A percentile compares a stretch with the other conserved stretches of the same genome.
Conservation (phyloP, 306 rosid genomes). For the Begonia fuchsioides region DNA sequence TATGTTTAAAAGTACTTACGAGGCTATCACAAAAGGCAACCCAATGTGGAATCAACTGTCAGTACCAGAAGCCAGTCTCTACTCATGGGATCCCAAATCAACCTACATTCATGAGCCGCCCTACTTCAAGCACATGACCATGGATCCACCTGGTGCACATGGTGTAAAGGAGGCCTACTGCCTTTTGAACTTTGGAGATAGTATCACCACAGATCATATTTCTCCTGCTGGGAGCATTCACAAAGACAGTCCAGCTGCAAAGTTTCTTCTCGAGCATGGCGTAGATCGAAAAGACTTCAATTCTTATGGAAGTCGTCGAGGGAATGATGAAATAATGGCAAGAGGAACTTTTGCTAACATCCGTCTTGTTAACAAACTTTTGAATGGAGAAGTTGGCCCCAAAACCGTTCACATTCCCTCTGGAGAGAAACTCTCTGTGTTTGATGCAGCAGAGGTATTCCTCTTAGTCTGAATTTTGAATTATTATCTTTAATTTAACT, state of each 20-base stretch:
- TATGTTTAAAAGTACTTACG: slow-evolving; percentile 71
- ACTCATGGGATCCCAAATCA: slow-evolving; percentile 69
- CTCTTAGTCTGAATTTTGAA: not conserved
- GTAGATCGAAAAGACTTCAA: too few relatives aligned
- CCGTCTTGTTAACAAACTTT: slow-evolving; percentile 64
- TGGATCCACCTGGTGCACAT: slow-evolving; percentile 71
- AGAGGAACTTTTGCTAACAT: slow-evolving; percentile 90
- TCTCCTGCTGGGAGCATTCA: too few relatives aligned
- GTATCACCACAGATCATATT: too few relatives aligned
- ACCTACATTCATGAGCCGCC: slow-evolving; percentile 90
- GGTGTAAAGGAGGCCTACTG: slow-evolving; percentile 77
- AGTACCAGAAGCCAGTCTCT: slow-evolving; percentile 72
- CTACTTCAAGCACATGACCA: too few relatives aligned
- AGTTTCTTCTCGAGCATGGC: too few relatives aligned
- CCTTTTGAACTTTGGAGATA: slow-evolving; percentile 80
- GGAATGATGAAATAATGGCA: slow-evolving; percentile 87
- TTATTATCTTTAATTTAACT: too few relatives aligned
- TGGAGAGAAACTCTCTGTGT: too few relatives aligned
- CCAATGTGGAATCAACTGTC: slow-evolving; percentile 83
- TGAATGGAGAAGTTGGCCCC: slow-evolving; percentile 89
- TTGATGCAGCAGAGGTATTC: slow-evolving; percentile 64
- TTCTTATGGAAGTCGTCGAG: slow-evolving; percentile 94
- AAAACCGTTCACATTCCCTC: slow-evolving; percentile 68
- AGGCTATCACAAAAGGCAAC: slow-evolving; percentile 81
- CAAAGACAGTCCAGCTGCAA: too few relatives aligned